Evolutionary conservation across 441 rosid genomes (phyloP).

Genomic region (Arabidopsis lyrata): DNA sequence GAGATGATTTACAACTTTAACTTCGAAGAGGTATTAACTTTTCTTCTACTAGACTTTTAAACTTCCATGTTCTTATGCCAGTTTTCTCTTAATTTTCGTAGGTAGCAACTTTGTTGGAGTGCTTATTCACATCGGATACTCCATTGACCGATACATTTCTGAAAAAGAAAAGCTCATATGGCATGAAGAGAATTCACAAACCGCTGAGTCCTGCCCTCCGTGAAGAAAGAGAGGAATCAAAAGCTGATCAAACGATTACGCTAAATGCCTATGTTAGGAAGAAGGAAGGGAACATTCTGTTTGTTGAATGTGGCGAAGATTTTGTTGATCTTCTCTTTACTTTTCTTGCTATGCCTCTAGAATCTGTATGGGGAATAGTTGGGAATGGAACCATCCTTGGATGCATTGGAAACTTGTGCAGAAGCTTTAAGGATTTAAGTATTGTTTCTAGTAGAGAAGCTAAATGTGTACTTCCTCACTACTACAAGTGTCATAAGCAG

Average conservation of each 20-base stretch:
- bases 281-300: conserved; percentile 17
- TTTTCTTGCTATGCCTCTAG: conserved; percentile 31
- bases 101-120: conserved; percentile 13
- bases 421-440: conserved; percentile 1
- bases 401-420: conserved; percentile 20
- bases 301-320: conserved; percentile 32
- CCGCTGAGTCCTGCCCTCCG: background rate
- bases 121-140: conserved; percentile 13
- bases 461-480: conserved; percentile 26
- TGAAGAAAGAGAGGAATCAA: conserved; percentile 3
- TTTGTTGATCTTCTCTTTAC: conserved; percentile 41
- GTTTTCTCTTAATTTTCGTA: background rate
- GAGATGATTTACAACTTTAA: conserved; percentile 11
- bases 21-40: conserved; percentile 26
- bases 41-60: background rate
- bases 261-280: conserved; percentile 16
- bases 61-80: background rate
- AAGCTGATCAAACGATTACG: conserved; percentile 9
- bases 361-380: background rate
- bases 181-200: conserved; percentile 9
- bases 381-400: background rate
- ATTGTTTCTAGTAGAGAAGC: conserved; percentile 7
- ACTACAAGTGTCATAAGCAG: conserved; percentile 36
- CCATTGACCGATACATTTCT: conserved; percentile 33
- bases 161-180: conserved; percentile 13